A percentile compares a stretch with the other conserved stretches of the same genome.
phyloP scores from a whole-genome alignment of 306 rosid genomes.

The Gillenia trifoliata region DNA sequence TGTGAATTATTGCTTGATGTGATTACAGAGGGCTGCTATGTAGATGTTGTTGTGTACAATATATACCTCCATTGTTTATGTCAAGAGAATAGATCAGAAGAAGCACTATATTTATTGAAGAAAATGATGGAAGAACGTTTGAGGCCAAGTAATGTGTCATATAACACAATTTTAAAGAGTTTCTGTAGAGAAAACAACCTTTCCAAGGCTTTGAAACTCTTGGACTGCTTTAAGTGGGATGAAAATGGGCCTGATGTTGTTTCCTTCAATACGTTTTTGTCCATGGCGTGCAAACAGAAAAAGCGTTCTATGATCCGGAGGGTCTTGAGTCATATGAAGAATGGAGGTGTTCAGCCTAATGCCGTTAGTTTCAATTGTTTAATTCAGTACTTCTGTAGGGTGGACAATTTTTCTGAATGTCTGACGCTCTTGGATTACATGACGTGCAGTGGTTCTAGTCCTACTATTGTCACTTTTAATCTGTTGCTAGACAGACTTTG shows the following conservation, averaged over 20 bases:
- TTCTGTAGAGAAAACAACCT: conserved; percentile 26
- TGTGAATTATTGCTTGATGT: conserved; percentile 18
- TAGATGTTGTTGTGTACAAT: conserved; percentile 39
- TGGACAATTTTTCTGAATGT: conserved; percentile 30
- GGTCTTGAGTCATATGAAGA: conserved; percentile 30
- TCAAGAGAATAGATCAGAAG: conserved; percentile 27
- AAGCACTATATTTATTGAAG: conserved; percentile 30
- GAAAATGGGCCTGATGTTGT: conserved; percentile 32
- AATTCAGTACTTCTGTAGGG: conserved; percentile 32
- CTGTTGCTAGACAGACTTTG: conserved; percentile 33
- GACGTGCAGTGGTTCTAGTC: conserved; percentile 18
- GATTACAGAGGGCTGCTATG: conserved; percentile 21
- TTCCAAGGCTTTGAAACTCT: conserved; percentile 32
- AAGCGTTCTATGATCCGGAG: conserved; percentile 19
- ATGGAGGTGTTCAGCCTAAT: conserved; percentile 30
- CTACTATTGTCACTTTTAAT: conserved; percentile 27
- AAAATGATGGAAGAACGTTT: conserved; percentile 29
- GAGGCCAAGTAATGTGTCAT: conserved; percentile 34
- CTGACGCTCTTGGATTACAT: conserved; percentile 29
- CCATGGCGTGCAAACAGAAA: conserved; percentile 34
- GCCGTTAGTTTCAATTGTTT: conserved; percentile 31
- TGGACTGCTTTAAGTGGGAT: conserved; percentile 34
- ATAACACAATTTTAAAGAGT: conserved; percentile 38
- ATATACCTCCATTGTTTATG: conserved; percentile 39
- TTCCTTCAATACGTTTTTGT: conserved; percentile 38